Conservation (phyloP, 2,329 filamentous ascomycete genomes). For the Beauveria asiatica region DNA sequence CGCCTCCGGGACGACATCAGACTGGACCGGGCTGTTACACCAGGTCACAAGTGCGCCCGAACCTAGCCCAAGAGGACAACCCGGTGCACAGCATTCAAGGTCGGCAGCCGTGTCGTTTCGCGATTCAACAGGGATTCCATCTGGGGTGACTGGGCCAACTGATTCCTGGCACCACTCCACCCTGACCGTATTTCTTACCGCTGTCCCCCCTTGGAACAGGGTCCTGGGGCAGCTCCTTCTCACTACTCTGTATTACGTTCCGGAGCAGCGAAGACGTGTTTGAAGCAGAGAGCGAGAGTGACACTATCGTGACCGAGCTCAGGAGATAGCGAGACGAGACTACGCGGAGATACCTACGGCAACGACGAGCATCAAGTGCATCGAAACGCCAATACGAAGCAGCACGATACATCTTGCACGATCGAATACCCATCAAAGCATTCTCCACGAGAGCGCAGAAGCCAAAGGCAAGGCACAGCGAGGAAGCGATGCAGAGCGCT, state of each 20-base stretch:
- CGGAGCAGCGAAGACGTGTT: neutral
- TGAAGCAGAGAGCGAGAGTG: neutral
- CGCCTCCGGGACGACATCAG: neutral
- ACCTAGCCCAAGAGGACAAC: neutral
- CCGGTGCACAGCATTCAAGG: neutral
- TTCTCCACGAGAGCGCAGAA: slow-evolving; percentile 1
- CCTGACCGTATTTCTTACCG: slow-evolving; percentile 7
- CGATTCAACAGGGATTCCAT: slow-evolving; percentile 1
- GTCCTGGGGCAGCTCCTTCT: neutral
- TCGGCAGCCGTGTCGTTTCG: neutral
- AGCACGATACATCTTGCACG: neutral
- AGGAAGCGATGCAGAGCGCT: slow-evolving; percentile 4
- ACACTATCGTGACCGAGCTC: neutral
- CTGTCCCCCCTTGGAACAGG: neutral
- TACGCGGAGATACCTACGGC: neutral
- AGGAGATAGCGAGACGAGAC: neutral
- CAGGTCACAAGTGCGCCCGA: neutral
- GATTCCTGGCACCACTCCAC: slow-evolving; percentile 3
- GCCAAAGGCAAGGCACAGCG: neutral
- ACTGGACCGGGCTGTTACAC: neutral
- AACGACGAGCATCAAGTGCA: neutral
- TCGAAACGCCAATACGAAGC: neutral
- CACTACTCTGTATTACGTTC: neutral
- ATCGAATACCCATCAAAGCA: neutral
- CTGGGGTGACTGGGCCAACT: slow-evolving; percentile 4